phyloP scores from a whole-genome alignment of 345 rosid species.

The Crucihimalaya himalaica region DNA sequence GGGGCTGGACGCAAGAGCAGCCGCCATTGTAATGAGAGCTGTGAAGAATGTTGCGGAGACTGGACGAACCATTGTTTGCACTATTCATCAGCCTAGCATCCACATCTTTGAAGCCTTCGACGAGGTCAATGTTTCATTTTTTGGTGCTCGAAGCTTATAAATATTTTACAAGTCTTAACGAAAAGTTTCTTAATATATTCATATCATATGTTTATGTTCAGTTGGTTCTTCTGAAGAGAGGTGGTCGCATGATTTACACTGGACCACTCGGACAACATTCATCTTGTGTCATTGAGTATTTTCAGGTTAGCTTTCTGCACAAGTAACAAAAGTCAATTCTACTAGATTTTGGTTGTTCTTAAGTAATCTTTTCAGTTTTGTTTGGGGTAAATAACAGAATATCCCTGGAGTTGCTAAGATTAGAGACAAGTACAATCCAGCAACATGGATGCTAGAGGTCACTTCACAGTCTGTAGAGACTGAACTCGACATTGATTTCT shows the following conservation, averaged over 20 bases:
- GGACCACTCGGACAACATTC: conserved; percentile 73
- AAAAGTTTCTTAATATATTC: neutral
- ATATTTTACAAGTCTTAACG: neutral
- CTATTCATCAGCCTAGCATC: conserved; percentile 86
- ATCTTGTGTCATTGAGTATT: conserved; percentile 58
- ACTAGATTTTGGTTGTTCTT: neutral
- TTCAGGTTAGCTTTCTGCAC: conserved; percentile 55
- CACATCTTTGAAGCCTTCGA: conserved; percentile 86
- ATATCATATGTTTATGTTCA: conserved; percentile 26
- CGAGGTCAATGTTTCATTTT: conserved; percentile 44
- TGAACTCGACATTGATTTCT: conserved; percentile 67
- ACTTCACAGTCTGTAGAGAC: conserved; percentile 61
- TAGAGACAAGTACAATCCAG: conserved; percentile 68
- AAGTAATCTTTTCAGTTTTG: neutral
- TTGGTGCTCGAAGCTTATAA: too few relatives aligned
- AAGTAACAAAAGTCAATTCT: neutral
- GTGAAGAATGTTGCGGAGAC: conserved; percentile 76
- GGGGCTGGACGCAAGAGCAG: conserved; percentile 85
- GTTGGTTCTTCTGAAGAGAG: conserved; percentile 71
- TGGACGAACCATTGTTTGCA: conserved; percentile 82
- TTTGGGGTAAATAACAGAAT: conserved; percentile 38
- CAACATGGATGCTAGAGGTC: conserved; percentile 82
- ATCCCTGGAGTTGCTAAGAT: conserved; percentile 63
- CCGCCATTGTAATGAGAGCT: conserved; percentile 83
- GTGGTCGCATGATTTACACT: conserved; percentile 66